These are phyloP conservation scores for Sporormia fimetaria DNA, from an alignment of 495 filamentous ascomycete species.

Conservation along the genomic window DNA sequence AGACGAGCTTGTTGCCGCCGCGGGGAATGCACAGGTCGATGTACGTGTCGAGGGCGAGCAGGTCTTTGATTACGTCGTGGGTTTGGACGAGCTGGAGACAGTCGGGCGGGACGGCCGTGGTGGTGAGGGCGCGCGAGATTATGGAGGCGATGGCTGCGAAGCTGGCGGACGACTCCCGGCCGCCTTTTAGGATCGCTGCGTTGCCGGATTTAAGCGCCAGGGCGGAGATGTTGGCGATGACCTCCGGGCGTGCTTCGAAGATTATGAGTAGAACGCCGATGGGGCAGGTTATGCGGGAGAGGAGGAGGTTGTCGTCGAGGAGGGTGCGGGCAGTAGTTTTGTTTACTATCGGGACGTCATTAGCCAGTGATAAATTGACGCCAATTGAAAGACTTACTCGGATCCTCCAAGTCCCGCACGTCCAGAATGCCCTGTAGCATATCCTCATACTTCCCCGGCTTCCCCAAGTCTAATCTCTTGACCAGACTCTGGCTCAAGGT, in stretches of 20 bases:
- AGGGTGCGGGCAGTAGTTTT: slow-evolving; percentile 70
- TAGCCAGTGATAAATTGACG: not conserved
- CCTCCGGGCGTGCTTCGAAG: slow-evolving; percentile 94
- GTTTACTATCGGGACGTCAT: slow-evolving; percentile 50
- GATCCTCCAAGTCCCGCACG: slow-evolving; percentile 77
- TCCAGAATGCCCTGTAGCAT: slow-evolving; percentile 94
- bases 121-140: slow-evolving; percentile 67
- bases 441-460: slow-evolving; percentile 86
- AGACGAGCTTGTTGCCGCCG: slow-evolving; percentile 85
- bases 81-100: slow-evolving; percentile 90
- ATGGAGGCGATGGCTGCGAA: slow-evolving; percentile 79
- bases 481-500: slow-evolving; percentile 72
- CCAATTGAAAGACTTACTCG: slow-evolving; percentile 42
- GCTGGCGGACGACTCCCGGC: slow-evolving; percentile 89
- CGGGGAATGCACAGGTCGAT: slow-evolving; percentile 95
- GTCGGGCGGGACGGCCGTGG: slow-evolving; percentile 67
- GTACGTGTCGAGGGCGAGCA: slow-evolving; percentile 69
- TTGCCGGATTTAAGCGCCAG: slow-evolving; percentile 96
- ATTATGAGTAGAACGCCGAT: slow-evolving; percentile 96
- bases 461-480: slow-evolving; percentile 77
- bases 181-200: slow-evolving; percentile 92
- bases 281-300: slow-evolving; percentile 81
- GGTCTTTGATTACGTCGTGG: slow-evolving; percentile 72
- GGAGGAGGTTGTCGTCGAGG: slow-evolving; percentile 75
- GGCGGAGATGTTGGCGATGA: slow-evolving; percentile 98